Conservation (phyloP, 1,139 yeast genomes). For the Keqinozyma sinolaborantium region DNA sequence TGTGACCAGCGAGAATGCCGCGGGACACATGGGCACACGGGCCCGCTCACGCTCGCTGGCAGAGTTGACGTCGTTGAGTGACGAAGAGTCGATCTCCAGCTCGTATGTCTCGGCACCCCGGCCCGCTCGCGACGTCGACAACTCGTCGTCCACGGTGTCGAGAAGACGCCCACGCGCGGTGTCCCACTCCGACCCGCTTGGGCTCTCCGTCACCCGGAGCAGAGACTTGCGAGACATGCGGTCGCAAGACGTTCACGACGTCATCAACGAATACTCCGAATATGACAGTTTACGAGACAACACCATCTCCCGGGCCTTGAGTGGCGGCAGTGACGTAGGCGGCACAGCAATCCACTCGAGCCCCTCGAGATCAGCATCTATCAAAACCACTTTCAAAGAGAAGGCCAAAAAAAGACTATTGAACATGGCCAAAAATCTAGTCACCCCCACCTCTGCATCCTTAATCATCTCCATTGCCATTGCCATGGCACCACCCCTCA, state of each 20-base stretch:
- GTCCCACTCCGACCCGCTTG: conserved; percentile 9
- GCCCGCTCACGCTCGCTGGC: background rate
- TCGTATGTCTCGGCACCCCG: background rate
- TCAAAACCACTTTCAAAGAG: conserved; percentile 1
- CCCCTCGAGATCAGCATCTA: background rate
- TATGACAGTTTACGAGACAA: conserved; percentile 30
- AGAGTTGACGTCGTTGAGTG: background rate
- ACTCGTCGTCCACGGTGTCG: background rate
- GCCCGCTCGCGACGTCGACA: background rate
- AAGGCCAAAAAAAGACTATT: conserved; percentile 8
- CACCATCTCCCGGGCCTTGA: conserved; percentile 4
- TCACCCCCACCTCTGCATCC: conserved; percentile 67
- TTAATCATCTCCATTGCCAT: conserved; percentile 59
- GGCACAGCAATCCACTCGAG: conserved; percentile 2
- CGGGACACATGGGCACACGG: background rate
- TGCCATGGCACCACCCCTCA: conserved; percentile 84
- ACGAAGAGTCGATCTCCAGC: background rate
- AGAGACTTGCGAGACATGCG: conserved; percentile 39
- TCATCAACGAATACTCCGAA: conserved; percentile 60
- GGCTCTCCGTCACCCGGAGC: conserved; percentile 22
- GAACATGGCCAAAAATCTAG: conserved; percentile 47
- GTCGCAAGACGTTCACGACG: conserved; percentile 52
- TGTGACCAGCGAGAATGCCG: background rate
- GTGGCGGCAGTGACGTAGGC: conserved; percentile 11
- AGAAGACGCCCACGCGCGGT: conserved; percentile 9